Evolutionary conservation across 2,329 filamentous ascomycete species (phyloP).

Genomic region (Herpotrichia juniperi): DNA sequence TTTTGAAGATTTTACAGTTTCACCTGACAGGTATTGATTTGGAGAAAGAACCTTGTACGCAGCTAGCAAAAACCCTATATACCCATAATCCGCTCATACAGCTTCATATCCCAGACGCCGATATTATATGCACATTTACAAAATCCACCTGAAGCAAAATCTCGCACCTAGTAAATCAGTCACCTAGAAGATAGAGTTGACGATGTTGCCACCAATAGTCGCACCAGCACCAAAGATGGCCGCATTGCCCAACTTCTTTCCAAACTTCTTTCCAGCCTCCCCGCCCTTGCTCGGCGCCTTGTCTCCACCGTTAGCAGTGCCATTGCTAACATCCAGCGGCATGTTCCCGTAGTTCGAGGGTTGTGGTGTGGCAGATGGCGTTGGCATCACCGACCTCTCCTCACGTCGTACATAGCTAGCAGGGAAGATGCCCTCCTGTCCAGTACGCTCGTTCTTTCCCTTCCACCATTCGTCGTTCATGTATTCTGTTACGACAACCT

Average conservation of each 20-base stretch:
- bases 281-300: constrained; percentile 67
- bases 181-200: constrained; percentile 83
- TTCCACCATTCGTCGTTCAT: constrained; percentile 99
- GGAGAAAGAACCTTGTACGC: background rate
- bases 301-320: constrained; percentile 50
- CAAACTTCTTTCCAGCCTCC: constrained; percentile 89
- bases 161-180: too few relatives aligned
- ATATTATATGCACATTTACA: background rate
- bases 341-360: constrained; percentile 72
- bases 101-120: background rate
- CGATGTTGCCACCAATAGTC: constrained; percentile 86
- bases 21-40: background rate
- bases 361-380: constrained; percentile 49
- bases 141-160: background rate
- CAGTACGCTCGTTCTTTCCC: constrained; percentile 82
- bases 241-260: constrained; percentile 86
- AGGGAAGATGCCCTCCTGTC: constrained; percentile 92
- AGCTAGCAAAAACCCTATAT: background rate
- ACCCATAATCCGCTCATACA: background rate
- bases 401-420: constrained; percentile 81
- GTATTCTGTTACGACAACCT: constrained; percentile 81
- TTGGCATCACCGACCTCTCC: constrained; percentile 59
- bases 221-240: constrained; percentile 94
- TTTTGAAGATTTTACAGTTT: background rate
- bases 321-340: constrained; percentile 76